Conservation (phyloP, 352 stramenopile species). For the Globisporangium nagaii region DNA sequence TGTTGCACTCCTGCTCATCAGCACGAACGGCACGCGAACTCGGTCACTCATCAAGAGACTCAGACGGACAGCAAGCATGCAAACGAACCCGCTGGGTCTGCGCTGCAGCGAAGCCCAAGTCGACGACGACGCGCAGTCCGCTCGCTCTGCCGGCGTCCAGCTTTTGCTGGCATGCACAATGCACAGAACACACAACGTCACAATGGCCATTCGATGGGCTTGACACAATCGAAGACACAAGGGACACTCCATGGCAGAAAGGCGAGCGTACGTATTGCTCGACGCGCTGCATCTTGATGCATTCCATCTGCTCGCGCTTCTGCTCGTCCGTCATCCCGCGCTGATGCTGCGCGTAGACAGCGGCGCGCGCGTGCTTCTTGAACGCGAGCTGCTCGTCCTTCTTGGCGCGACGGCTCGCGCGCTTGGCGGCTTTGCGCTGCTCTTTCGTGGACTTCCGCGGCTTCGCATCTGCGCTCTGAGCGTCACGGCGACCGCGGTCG, state of each 20-base stretch:
- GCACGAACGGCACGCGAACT: neutral
- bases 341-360: neutral
- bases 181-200: neutral
- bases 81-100: conserved; percentile 43
- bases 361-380: conserved; percentile 21
- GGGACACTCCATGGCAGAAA: neutral
- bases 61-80: neutral
- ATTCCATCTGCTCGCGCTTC: conserved; percentile 40
- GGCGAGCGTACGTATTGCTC: conserved; percentile 60
- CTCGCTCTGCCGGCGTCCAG: conserved; percentile 32
- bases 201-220: too few species aligned
- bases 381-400: conserved; percentile 22
- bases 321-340: conserved; percentile 34
- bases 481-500: neutral
- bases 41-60: neutral
- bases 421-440: conserved; percentile 8
- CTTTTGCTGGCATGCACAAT: conserved; percentile 48
- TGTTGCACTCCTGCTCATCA: conserved; percentile 52
- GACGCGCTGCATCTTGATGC: conserved; percentile 65
- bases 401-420: conserved; percentile 19
- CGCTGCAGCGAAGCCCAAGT: conserved; percentile 44
- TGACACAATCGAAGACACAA: neutral
- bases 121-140: conserved; percentile 58
- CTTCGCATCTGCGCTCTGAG: conserved; percentile 4
- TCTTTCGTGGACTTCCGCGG: conserved; percentile 4